Evolutionary conservation across 176 grass and related monocot species (phyloP).

Genomic region (Ensete ventricosum): DNA sequence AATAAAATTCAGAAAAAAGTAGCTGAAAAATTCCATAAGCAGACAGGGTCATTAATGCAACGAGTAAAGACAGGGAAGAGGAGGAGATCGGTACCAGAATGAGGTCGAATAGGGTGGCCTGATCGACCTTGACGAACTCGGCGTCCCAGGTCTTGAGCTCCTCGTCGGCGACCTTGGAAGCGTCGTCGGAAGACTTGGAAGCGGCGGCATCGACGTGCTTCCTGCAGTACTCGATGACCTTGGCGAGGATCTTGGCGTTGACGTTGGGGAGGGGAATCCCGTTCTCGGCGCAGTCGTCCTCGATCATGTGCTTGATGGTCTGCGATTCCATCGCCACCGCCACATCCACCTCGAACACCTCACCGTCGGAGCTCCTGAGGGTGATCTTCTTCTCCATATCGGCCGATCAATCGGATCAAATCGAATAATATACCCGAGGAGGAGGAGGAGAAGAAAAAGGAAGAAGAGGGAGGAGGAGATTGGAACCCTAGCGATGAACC

Average conservation of each 20-base stretch:
- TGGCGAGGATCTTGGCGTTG: constrained; percentile 29
- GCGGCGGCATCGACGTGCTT: constrained; percentile 30
- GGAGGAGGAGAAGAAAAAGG: too few species aligned
- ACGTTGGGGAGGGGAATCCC: constrained; percentile 53
- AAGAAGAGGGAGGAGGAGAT: too few species aligned
- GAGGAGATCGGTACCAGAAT: not conserved
- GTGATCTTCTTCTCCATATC: constrained; percentile 16
- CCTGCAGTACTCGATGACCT: constrained; percentile 51
- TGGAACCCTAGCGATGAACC: too few species aligned
- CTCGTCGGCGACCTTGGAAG: not conserved
- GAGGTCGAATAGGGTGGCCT: constrained; percentile 43
- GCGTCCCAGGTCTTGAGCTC: constrained; percentile 35
- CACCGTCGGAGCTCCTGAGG: constrained; percentile 28
- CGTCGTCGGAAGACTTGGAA: not conserved
- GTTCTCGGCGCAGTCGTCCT: constrained; percentile 34
- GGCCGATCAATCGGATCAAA: constrained; percentile 26
- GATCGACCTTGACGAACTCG: constrained; percentile 49
- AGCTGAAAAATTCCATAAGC: too few species aligned
- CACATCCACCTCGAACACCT: constrained; percentile 38
- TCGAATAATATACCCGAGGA: too few species aligned
- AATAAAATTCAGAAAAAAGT: too few species aligned
- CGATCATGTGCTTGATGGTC: constrained; percentile 47
- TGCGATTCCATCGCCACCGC: constrained; percentile 34
- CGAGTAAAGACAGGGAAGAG: not conserved
- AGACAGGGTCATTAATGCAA: too few species aligned